These are phyloP conservation scores for Melaleuca alternifolia DNA, from an alignment of 345 rosid species.

Conservation along the genomic window DNA sequence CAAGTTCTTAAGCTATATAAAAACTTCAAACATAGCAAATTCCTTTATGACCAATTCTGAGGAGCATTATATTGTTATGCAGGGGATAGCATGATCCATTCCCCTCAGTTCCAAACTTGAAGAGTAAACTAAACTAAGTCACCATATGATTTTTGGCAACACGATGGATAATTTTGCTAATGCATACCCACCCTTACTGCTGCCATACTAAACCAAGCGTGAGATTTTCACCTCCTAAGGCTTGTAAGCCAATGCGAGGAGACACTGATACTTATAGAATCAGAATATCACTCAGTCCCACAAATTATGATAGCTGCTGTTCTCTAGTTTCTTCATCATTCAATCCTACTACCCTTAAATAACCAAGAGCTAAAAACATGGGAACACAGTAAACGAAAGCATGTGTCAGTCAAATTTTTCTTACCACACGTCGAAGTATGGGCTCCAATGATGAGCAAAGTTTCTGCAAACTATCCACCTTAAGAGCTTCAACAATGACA, in stretches of 20 bases:
- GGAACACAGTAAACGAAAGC: neutral
- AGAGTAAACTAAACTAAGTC: neutral
- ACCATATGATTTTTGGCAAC: neutral
- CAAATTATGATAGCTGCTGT: neutral
- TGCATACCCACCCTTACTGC: neutral
- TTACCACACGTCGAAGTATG: slow-evolving; percentile 89
- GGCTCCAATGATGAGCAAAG: slow-evolving; percentile 97
- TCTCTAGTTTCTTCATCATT: neutral
- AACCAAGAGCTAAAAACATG: neutral
- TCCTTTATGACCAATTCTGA: neutral
- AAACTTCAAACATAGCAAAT: slow-evolving; percentile 2
- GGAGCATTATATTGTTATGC: neutral
- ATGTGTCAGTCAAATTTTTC: slow-evolving; percentile 15
- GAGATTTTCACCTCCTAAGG: neutral
- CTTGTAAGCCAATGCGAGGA: neutral
- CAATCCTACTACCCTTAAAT: neutral
- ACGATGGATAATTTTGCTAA: neutral
- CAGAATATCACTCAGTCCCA: neutral
- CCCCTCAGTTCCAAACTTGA: neutral
- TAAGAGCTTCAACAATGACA: slow-evolving; percentile 93
- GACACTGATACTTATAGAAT: neutral
- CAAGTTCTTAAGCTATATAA: neutral
- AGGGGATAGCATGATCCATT: neutral
- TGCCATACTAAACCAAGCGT: neutral
- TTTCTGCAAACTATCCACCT: slow-evolving; percentile 95